phyloP scores from a whole-genome alignment of 2,329 filamentous ascomycete genomes.

The Monilinia polystroma region DNA sequence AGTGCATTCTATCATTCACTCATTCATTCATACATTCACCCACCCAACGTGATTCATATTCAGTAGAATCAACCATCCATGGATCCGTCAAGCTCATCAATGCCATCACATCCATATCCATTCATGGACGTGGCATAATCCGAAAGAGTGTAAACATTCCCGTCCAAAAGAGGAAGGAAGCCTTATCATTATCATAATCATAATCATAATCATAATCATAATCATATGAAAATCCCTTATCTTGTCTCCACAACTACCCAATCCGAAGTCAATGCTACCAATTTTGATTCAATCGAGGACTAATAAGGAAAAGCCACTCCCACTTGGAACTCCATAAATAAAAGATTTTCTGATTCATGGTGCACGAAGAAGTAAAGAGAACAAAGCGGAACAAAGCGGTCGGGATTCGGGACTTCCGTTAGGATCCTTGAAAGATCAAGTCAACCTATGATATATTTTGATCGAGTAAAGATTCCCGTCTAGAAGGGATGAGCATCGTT shows the following conservation, averaged over 20 bases:
- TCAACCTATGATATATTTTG: slow-evolving; percentile 21
- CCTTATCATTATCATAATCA: too few species aligned
- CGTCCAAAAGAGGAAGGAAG: too few species aligned
- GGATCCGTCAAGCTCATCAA: too few species aligned
- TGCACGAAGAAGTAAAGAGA: neutral
- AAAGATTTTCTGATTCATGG: neutral
- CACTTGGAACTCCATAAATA: slow-evolving; percentile 8
- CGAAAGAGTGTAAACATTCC: too few species aligned
- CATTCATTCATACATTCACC: neutral
- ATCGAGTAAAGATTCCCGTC: slow-evolving; percentile 17
- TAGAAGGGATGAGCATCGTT: neutral
- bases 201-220: too few species aligned
- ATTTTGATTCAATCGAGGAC: neutral
- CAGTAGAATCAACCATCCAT: too few species aligned
- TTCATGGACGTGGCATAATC: too few species aligned
- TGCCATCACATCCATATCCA: too few species aligned
- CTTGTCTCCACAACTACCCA: slow-evolving; percentile 5
- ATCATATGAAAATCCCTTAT: neutral
- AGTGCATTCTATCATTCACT: slow-evolving; percentile 3
- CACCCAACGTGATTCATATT: too few species aligned
- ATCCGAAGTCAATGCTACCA: neutral
- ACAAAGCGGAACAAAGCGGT: neutral
- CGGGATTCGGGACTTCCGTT: neutral
- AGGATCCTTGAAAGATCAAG: neutral
- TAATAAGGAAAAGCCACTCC: neutral